Percentiles rank a stretch among this genome's conserved stretches.
Conservation (phyloP, 176 grass and related monocot species). For the Paspalum notatum region DNA sequence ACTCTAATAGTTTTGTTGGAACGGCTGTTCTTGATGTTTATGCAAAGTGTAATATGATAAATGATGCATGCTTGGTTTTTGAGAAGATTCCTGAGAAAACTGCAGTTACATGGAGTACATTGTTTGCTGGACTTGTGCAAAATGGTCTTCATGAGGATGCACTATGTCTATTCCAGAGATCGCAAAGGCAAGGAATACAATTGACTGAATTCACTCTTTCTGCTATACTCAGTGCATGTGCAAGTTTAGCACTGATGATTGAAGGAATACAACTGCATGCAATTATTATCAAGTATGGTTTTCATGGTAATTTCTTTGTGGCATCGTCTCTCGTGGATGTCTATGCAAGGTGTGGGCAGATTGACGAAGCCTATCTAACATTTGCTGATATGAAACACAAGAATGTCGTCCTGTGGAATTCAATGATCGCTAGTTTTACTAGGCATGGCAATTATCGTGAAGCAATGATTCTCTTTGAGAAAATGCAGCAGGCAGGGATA, state of each 20-base stretch:
- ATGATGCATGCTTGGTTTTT: conserved; percentile 56
- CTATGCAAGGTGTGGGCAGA: conserved; percentile 64
- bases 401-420: conserved; percentile 70
- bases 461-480: conserved; percentile 81
- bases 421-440: conserved; percentile 64
- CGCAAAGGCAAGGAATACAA: conserved; percentile 47
- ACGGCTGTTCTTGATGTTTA: conserved; percentile 72
- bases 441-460: conserved; percentile 59
- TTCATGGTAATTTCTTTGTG: conserved; percentile 57
- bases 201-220: conserved; percentile 70
- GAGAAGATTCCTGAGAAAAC: conserved; percentile 67
- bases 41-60: conserved; percentile 67
- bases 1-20: conserved; percentile 64
- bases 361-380: conserved; percentile 57
- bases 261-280: conserved; percentile 66
- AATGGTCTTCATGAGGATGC: conserved; percentile 67
- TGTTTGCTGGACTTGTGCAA: conserved; percentile 66
- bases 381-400: conserved; percentile 52
- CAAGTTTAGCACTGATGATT: conserved; percentile 51
- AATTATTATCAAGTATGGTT: conserved; percentile 54
- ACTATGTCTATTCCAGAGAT: conserved; percentile 42
- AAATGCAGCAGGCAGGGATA: conserved; percentile 58
- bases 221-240: conserved; percentile 59
- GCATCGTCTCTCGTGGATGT: conserved; percentile 62
- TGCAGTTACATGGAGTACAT: conserved; percentile 69